A percentile compares a stretch with the other conserved stretches of the same genome.
phyloP scores from a whole-genome alignment of 2,329 filamentous ascomycete genomes.

The Cytospora chrysosperma region DNA sequence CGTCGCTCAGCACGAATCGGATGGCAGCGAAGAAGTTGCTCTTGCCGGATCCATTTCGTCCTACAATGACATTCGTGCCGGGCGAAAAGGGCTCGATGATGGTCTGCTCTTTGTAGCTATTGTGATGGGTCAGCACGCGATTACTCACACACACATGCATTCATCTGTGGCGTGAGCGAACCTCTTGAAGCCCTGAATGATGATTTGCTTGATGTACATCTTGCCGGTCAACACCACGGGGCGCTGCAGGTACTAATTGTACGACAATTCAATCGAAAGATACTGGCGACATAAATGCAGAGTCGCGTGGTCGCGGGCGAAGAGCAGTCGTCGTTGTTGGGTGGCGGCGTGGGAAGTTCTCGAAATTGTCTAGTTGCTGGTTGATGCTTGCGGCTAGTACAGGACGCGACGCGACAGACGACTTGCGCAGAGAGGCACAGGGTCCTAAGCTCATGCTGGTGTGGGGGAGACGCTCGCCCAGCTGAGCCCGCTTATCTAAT shows the following conservation, averaged over 20 bases:
- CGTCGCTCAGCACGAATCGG: constrained; percentile 96
- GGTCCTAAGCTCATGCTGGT: background rate
- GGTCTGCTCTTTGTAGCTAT: constrained; percentile 98
- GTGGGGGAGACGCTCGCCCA: background rate
- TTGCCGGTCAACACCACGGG: constrained; percentile 36
- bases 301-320: background rate
- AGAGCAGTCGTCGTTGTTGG: constrained; percentile 2
- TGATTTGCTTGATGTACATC: constrained; percentile 99
- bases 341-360: background rate
- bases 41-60: constrained; percentile 98
- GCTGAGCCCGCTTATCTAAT: background rate
- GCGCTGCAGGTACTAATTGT: constrained; percentile 13
- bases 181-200: constrained; percentile 99
- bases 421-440: background rate
- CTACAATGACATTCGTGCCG: constrained; percentile 97
- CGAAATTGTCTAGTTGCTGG: constrained; percentile 4
- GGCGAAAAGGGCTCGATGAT: constrained; percentile 98
- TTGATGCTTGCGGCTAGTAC: background rate
- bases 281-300: background rate
- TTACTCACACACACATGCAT: background rate
- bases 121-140: constrained; percentile 24
- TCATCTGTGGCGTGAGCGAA: constrained; percentile 38
- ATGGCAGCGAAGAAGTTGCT: constrained; percentile 99
- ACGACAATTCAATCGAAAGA: background rate
- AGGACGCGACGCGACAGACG: constrained; percentile 22